Percentiles rank a stretch among this genome's conserved stretches.
Evolutionary conservation across 202 grass and related monocot genomes (phyloP).

Genomic region (Schoenoplectus triqueter): DNA sequence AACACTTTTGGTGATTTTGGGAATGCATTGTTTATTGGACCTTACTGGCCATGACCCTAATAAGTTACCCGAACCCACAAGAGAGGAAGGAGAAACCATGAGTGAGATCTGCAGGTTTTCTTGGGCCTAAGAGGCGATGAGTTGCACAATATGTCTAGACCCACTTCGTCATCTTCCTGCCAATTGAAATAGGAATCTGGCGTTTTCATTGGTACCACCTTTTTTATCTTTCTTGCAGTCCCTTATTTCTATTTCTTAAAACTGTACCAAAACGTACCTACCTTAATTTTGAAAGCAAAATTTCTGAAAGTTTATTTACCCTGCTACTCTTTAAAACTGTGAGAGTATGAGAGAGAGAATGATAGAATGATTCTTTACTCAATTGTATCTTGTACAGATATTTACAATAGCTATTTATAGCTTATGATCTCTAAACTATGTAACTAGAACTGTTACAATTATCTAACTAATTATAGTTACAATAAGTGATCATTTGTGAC

Average conservation of each 20-base stretch:
- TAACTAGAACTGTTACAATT: too few relatives aligned
- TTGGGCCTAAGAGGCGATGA: neutral
- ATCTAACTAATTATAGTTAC: too few relatives aligned
- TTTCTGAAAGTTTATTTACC: neutral
- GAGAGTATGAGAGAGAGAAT: too few relatives aligned
- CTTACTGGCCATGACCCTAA: neutral
- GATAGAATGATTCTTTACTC: too few relatives aligned
- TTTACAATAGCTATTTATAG: too few relatives aligned
- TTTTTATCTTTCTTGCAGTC: neutral
- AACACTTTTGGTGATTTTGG: neutral
- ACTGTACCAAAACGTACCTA: neutral
- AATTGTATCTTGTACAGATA: too few relatives aligned
- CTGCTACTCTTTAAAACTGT: neutral
- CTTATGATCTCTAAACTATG: too few relatives aligned
- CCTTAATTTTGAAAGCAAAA: neutral
- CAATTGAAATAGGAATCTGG: neutral
- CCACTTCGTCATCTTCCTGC: neutral
- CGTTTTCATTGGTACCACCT: neutral
- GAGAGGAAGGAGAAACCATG: conserved; percentile 3
- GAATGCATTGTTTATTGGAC: neutral
- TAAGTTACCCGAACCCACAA: neutral
- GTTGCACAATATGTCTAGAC: neutral
- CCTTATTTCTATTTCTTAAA: neutral
- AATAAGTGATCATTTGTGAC: too few relatives aligned
- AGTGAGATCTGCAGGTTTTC: neutral